A percentile compares a stretch with the other conserved stretches of the same genome.
Conservation (phyloP, 169 alveolate genomes). For the Plasmodium vivax region DNA sequence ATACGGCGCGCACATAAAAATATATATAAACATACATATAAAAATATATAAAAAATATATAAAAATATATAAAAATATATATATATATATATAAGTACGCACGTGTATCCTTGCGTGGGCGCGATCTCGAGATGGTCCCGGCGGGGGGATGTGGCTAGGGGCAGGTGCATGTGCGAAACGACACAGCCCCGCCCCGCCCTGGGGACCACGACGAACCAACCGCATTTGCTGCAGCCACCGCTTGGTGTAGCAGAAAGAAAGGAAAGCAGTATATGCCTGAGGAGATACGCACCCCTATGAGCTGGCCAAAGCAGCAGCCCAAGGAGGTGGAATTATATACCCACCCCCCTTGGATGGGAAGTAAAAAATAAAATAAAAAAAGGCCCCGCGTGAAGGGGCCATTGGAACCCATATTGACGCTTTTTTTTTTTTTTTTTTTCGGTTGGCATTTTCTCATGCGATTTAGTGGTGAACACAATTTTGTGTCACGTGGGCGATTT, state of each 20-base stretch:
- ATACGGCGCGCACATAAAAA: background rate
- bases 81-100: background rate
- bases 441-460: background rate
- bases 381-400: slow-evolving; percentile 63
- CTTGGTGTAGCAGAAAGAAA: background rate
- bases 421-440: background rate
- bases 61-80: background rate
- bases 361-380: background rate
- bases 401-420: slow-evolving; percentile 1
- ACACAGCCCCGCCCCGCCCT: background rate
- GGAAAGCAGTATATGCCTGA: background rate
- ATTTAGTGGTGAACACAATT: background rate
- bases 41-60: background rate
- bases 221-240: background rate
- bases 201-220: background rate
- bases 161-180: background rate
- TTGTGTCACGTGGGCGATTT: background rate
- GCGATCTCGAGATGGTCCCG: background rate
- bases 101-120: background rate
- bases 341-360: background rate
- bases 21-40: no score
- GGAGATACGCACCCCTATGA: background rate
- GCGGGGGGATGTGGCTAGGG: background rate
- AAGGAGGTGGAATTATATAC: background rate
- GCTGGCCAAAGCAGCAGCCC: background rate